phyloP scores from a whole-genome alignment of 1,284 basidiomycete species.

The Moesziomyces globuligerus region DNA sequence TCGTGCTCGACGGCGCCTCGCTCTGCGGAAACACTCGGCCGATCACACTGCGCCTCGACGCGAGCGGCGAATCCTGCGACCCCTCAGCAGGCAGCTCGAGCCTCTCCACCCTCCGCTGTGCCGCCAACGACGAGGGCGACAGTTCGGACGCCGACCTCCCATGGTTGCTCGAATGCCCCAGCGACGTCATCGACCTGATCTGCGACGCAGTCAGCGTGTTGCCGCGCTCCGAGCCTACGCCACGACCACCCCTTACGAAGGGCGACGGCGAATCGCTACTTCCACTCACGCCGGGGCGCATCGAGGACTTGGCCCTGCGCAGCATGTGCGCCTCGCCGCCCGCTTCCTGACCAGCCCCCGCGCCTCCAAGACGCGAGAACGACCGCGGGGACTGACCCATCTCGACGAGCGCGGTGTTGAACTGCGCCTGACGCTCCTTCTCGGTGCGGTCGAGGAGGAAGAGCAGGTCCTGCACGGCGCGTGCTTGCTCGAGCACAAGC shows the following conservation, averaged over 20 bases:
- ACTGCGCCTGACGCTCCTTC: constrained; percentile 45
- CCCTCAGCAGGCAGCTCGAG: constrained; percentile 6
- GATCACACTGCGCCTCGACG: constrained; percentile 15
- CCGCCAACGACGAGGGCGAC: constrained; percentile 30
- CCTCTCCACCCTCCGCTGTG: constrained; percentile 25
- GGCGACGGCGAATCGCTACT: constrained; percentile 19
- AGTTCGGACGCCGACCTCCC: constrained; percentile 40
- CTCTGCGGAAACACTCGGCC: constrained; percentile 15
- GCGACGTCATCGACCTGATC: constrained; percentile 40
- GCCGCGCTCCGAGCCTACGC: constrained; percentile 17
- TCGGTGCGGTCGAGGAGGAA: constrained; percentile 42
- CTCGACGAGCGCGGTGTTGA: constrained; percentile 40
- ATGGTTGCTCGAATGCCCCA: constrained; percentile 33
- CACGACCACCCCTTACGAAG: constrained; percentile 10
- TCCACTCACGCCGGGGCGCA: constrained; percentile 19
- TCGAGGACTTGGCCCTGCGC: constrained; percentile 20
- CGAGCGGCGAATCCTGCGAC: constrained; percentile 19
- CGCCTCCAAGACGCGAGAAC: constrained; percentile 31
- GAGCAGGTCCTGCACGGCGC: constrained; percentile 42
- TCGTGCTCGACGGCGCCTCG: constrained; percentile 2
- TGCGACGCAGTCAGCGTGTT: constrained; percentile 38
- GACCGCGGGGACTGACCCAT: constrained; percentile 36
- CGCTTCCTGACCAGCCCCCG: constrained; percentile 2
- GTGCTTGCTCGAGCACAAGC: constrained; percentile 43
- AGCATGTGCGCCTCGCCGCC: constrained; percentile 11